Base-by-base conservation (phyloP, 2,329 filamentous ascomycete genomes). In the Ceratocystis destructans region DNA sequence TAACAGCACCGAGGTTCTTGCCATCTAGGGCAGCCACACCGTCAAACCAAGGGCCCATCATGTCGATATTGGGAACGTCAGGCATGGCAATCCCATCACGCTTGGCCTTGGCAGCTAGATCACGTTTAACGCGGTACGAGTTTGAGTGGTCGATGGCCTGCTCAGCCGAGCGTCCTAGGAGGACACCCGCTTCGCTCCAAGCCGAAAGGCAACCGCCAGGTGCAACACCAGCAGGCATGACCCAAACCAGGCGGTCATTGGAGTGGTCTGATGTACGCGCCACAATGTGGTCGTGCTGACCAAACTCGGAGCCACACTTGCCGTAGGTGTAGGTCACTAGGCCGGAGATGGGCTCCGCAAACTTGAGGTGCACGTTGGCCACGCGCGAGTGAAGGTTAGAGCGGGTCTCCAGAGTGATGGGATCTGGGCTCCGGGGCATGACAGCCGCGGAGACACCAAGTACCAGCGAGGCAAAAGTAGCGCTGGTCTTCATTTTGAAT, bases 31-130 rank as follows among this genome's bases (percentile, higher is more conserved):
- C 79, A 63, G 77, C 79, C 20, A 87, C 84, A 15, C 84, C 84
- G 71, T 87, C 82, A 68, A 87, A 87, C 85, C 84, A 87, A 0
- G 84, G 64, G 3, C 79, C 79, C 22, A 76, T 82, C 41, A 68
- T 45, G n/a, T 68, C 67, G 37, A 68, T 66, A 22, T 61, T 62
- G 44, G 67, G 64, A 2, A 76, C 75, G 63, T 82, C 79, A 65
- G 79, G 78, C 75, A 86, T 80, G 20, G 77, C 68, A 45, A 80
- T 77, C 57, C 72, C 71, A 57, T 70, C 69, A 41, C 69, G 61
- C 53, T 69, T 69, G 1, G 71, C 68, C 50, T 72, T 72, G 70
- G 67, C 69, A 64, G 62, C 68, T 53, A 57, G 57, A 41, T 64
- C 55, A 15, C 55, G 45, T 15, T 63, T 65, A 25, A 46, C 28